Evolutionary conservation across 345 rosid genomes (phyloP).

Genomic region (Anastatica hierochuntica): DNA sequence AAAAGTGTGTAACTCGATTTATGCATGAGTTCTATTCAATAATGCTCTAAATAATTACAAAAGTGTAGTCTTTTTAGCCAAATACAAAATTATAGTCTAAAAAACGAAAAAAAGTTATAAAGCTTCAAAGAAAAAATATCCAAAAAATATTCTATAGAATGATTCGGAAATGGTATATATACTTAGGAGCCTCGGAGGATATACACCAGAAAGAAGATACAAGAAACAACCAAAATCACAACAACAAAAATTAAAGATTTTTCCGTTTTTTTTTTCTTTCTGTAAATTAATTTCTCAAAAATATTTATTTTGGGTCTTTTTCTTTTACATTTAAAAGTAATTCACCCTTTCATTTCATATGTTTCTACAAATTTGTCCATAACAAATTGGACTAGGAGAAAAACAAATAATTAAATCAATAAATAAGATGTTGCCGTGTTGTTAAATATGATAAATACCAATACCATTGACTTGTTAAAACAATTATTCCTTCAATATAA

Average conservation of each 20-base stretch:
- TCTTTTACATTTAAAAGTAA: too few relatives aligned
- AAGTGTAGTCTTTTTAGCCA: too few relatives aligned
- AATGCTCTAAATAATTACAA: too few relatives aligned
- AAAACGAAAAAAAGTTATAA: too few relatives aligned
- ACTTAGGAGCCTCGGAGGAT: too few relatives aligned
- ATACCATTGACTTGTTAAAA: slow-evolving; percentile 13
- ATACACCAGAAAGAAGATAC: too few relatives aligned
- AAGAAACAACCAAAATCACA: background rate
- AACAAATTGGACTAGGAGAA: background rate
- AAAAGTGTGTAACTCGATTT: too few relatives aligned
- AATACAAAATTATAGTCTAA: background rate
- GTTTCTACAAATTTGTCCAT: background rate
- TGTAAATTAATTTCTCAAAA: background rate
- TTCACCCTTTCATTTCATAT: too few relatives aligned
- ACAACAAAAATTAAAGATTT: slow-evolving; percentile 10
- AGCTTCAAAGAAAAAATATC: background rate
- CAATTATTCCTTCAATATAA: background rate
- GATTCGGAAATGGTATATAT: background rate
- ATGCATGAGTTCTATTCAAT: too few relatives aligned
- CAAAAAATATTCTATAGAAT: slow-evolving; percentile 2
- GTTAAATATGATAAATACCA: background rate
- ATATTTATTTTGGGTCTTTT: background rate
- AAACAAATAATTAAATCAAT: background rate
- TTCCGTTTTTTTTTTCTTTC: background rate
- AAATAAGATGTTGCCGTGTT: background rate